Evolutionary conservation across 768 basidiomycete genomes (phyloP), one percentile per base, ranked within the genome.

Genomic region (Chalciporus piperatus): DNA sequence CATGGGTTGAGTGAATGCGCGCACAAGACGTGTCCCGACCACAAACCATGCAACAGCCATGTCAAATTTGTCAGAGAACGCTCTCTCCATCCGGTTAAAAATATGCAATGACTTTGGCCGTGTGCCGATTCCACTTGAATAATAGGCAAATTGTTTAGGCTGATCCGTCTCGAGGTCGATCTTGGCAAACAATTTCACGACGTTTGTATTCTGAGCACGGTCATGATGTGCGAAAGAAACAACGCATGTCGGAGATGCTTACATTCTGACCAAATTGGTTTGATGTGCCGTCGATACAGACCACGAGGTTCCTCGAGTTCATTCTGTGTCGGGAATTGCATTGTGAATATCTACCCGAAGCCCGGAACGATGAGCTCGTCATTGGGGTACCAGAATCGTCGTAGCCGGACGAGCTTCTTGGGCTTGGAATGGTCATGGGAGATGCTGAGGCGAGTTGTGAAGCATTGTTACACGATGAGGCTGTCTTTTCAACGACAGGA

Each of bases 41-140:
- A 45, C 59, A 4, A 19, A 73, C 71, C 60, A 64, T 32, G 69
- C 71, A 47, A 72, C 58, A 0, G 65, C 70, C 46, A 69, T 35
- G 47, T 70, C 69, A 22, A 70, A 51, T 11, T 28, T 57, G 45
- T 68, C 55, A 2, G 41, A 46, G 9, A 53, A 30, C 5, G 40
- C 50, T 19, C 23, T 30, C 40, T 39, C 17, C 19, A 52, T 40
- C 16, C 47, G 55, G 19, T 23, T 38, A 12, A 69, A 8, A 3
- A 62, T 46, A 41, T 67, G 55, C 28, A 48, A 51, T 1, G 63
- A 58, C 35, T 51, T 59, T 0, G 60, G 62, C 27, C 62, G 61
- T 1, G 70, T 72, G 11, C 69, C 69, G 33, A 71, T 68, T 4
- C 70, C 70, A 43, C 70, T 72, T 38, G 64, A 61, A 39, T 72